Evolutionary conservation across 352 stramenopile genomes (phyloP).

Genomic region (Pythium rhizo-oryzae): DNA sequence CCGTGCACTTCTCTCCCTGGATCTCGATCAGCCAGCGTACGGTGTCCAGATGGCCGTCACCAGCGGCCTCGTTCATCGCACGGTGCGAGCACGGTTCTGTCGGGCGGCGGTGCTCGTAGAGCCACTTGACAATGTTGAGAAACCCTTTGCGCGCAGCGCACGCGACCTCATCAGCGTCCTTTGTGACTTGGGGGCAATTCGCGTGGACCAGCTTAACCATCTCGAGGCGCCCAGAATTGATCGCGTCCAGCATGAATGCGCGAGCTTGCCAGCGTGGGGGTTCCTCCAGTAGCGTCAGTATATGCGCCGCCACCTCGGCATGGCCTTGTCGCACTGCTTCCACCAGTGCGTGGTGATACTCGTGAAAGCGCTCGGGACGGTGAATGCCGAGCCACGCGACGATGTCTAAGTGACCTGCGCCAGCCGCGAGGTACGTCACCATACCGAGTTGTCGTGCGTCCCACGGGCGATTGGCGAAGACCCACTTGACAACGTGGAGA

Average conservation of each 20-base stretch:
- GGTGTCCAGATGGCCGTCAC: slow-evolving; percentile 13
- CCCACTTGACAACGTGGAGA: too few relatives aligned
- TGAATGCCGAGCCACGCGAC: background rate
- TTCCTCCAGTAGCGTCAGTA: slow-evolving; percentile 28
- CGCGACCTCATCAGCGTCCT: background rate
- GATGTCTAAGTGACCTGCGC: too few relatives aligned
- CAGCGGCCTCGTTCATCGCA: slow-evolving; percentile 18
- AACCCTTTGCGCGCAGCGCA: background rate
- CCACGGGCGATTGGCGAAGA: too few relatives aligned
- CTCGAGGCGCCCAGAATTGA: slow-evolving; percentile 36
- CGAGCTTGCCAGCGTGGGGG: too few relatives aligned
- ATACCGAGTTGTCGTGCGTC: too few relatives aligned
- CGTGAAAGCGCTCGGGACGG: too few relatives aligned
- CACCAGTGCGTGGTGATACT: too few relatives aligned
- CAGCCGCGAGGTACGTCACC: too few relatives aligned
- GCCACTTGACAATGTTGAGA: slow-evolving; percentile 5
- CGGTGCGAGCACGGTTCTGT: background rate
- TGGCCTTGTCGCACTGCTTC: too few relatives aligned
- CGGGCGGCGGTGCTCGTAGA: background rate
- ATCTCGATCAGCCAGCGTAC: slow-evolving; percentile 24
- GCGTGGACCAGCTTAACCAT: slow-evolving; percentile 35
- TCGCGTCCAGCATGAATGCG: slow-evolving; percentile 46
- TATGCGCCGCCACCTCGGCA: background rate
- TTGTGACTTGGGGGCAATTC: background rate
- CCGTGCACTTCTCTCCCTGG: slow-evolving; percentile 24